These are phyloP conservation scores for Mycena rosella DNA, from an alignment of 768 basidiomycete species.

Conservation along the genomic window DNA sequence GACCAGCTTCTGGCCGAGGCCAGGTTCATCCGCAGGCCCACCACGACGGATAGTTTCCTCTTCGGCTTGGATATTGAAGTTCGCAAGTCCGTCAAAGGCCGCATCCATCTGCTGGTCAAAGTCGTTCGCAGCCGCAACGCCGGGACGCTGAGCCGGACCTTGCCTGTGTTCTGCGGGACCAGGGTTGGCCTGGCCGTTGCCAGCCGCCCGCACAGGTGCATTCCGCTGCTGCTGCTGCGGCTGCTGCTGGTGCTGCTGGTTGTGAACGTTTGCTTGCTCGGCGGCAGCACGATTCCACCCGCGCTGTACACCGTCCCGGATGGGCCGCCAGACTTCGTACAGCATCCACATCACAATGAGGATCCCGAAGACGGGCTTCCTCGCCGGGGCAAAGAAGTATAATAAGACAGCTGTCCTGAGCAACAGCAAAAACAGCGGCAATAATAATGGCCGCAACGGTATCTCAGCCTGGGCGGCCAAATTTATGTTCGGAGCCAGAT, in stretches of 20 bases:
- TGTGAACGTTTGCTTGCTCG: conserved; percentile 39
- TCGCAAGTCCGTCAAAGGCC: conserved; percentile 65
- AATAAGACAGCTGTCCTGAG: conserved; percentile 77
- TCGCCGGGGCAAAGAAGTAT: conserved; percentile 82
- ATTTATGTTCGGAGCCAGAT: conserved; percentile 52
- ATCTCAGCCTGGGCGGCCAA: conserved; percentile 54
- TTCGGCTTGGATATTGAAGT: conserved; percentile 69
- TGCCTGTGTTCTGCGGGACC: conserved; percentile 23
- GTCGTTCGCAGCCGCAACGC: conserved; percentile 31
- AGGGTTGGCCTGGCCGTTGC: conserved; percentile 23
- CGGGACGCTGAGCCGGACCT: conserved; percentile 18
- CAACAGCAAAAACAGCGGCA: conserved; percentile 75
- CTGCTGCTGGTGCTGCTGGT: conserved; percentile 37
- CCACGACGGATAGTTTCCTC: conserved; percentile 60
- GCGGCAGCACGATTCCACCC: conserved; percentile 51
- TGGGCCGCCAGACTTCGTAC: conserved; percentile 82
- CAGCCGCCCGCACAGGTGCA: conserved; percentile 32
- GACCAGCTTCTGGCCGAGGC: conserved; percentile 60
- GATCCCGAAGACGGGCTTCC: conserved; percentile 77
- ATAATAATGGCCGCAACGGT: conserved; percentile 74
- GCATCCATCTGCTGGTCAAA: conserved; percentile 46
- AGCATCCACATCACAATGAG: conserved; percentile 77
- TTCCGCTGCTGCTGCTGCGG: conserved; percentile 44
- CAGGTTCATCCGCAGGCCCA: conserved; percentile 56
- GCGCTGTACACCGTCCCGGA: conserved; percentile 61